phyloP scores from a whole-genome alignment of 2,329 filamentous ascomycete genomes.

The Sclerotinia sclerotiorum region DNA sequence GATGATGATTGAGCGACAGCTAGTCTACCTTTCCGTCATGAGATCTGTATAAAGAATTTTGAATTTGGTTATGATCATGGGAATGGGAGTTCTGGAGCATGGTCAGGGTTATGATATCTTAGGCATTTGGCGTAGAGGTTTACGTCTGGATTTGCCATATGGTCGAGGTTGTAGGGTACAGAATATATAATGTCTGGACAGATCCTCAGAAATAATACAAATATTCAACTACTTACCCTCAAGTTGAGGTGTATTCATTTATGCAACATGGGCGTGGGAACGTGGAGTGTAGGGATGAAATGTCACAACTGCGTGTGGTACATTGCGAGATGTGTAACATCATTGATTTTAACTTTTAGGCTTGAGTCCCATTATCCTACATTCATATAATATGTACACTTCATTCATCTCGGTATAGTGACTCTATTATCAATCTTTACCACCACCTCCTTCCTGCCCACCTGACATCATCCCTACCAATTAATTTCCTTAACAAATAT shows the following conservation, averaged over 20 bases:
- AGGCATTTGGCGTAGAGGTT: background rate
- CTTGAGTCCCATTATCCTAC: background rate
- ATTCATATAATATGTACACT: background rate
- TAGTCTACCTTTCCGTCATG: background rate
- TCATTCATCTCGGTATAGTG: background rate
- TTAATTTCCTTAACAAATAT: too few species aligned
- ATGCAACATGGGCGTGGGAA: background rate
- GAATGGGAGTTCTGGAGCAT: constrained; percentile 8
- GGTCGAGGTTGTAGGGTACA: background rate
- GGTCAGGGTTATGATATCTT: constrained; percentile 5
- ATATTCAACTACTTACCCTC: background rate
- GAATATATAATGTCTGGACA: background rate
- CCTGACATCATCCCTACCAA: too few species aligned
- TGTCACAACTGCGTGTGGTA: too few species aligned
- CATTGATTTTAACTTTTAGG: background rate
- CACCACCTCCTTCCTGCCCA: background rate
- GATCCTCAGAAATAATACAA: background rate
- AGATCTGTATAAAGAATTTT: background rate
- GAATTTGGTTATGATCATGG: background rate
- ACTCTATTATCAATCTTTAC: too few species aligned
- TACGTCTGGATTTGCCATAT: background rate
- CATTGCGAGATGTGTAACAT: background rate
- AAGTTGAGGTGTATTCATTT: background rate
- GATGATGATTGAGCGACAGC: constrained; percentile 29
- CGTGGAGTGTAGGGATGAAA: too few species aligned